Evolutionary conservation across 129 eudicot species (phyloP).

Genomic region (Artemisia annua): DNA sequence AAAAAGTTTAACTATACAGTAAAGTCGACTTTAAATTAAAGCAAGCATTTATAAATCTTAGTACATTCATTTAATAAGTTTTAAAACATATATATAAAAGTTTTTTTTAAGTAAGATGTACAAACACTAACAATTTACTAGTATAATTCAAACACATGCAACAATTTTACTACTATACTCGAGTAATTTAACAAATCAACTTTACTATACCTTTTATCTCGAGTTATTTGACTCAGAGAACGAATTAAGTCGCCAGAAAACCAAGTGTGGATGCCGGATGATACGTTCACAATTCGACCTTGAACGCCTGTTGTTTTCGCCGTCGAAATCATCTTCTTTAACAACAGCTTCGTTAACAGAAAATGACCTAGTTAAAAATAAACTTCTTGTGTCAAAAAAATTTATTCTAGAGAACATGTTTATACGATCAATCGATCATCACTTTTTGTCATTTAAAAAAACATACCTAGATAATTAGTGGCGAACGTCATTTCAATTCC

Average conservation of each 20-base stretch:
- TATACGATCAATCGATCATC: too few species aligned
- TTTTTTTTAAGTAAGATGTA: neutral
- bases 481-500: slow-evolving; percentile 98
- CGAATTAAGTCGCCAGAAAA: slow-evolving; percentile 76
- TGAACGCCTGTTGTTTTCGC: slow-evolving; percentile 62
- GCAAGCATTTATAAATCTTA: neutral
- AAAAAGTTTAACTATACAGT: neutral
- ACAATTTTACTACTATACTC: neutral
- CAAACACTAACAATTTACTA: too few species aligned
- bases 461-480: slow-evolving; percentile 76
- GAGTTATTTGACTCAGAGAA: slow-evolving; percentile 64
- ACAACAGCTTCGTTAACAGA: slow-evolving; percentile 73
- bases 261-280: slow-evolving; percentile 86
- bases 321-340: slow-evolving; percentile 71
- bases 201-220: slow-evolving; percentile 49
- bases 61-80: too few species aligned
- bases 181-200: too few species aligned
- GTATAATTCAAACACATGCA: neutral
- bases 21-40: neutral
- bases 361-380: slow-evolving; percentile 62
- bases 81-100: neutral
- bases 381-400: neutral
- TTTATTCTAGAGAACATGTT: neutral
- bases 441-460: too few species aligned
- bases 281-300: slow-evolving; percentile 93